These are phyloP conservation scores for Graphiopsis chlorocephala DNA, from an alignment of 2,329 filamentous ascomycete species.

Conservation along the genomic window DNA sequence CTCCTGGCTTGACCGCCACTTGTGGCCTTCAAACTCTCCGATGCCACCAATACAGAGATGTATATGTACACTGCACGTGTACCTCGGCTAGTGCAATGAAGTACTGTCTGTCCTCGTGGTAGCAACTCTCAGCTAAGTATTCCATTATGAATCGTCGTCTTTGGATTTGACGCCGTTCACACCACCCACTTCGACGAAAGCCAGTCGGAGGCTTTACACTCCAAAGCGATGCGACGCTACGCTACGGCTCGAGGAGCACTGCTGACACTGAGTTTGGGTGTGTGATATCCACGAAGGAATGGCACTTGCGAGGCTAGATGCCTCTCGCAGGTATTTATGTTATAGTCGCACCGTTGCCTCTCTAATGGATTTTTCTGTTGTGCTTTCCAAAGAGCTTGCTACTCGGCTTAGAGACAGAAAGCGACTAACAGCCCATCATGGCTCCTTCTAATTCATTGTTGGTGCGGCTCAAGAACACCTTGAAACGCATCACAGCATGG, in stretches of 20 bases:
- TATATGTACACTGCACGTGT: not conserved
- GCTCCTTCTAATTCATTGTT: conserved; percentile 11
- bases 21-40: not conserved
- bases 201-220: not conserved
- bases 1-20: not conserved
- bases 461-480: not conserved
- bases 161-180: not conserved
- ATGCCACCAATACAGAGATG: not conserved
- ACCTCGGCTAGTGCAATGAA: not conserved
- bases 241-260: not conserved
- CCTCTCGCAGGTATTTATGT: not conserved
- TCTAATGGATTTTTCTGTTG: not conserved
- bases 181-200: not conserved
- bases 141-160: not conserved
- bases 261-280: not conserved
- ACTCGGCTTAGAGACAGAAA: not conserved
- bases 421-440: not conserved
- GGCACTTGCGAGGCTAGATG: not conserved
- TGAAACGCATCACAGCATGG: conserved; percentile 3
- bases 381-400: not conserved
- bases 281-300: not conserved
- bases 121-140: not conserved
- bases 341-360: not conserved
- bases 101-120: not conserved
- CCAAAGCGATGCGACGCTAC: not conserved